These are phyloP conservation scores for Erythrobasidium hasegawianum DNA, from an alignment of 1,284 basidiomycete genomes.

Conservation along the genomic window DNA sequence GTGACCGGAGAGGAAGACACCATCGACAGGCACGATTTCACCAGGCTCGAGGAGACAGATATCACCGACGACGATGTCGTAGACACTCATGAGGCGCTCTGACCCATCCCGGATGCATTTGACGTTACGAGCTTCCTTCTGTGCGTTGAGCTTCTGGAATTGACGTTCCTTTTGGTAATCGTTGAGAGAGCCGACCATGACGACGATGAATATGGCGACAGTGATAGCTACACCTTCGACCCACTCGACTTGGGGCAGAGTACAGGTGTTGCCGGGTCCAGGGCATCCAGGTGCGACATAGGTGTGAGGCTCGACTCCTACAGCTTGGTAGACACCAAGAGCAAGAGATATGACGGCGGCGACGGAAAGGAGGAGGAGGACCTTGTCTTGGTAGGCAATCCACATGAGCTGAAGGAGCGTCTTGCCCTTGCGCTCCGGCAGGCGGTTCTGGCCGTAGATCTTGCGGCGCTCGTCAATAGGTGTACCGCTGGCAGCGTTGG, in stretches of 20 bases:
- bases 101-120: slow-evolving; percentile 83
- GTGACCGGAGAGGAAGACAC: slow-evolving; percentile 86
- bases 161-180: slow-evolving; percentile 98
- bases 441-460: slow-evolving; percentile 77
- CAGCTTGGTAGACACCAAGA: slow-evolving; percentile 88
- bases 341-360: slow-evolving; percentile 90
- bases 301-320: slow-evolving; percentile 63
- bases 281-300: slow-evolving; percentile 52
- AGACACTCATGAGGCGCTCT: slow-evolving; percentile 75
- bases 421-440: slow-evolving; percentile 75
- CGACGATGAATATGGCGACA: slow-evolving; percentile 78
- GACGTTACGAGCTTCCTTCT: slow-evolving; percentile 90
- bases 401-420: slow-evolving; percentile 82
- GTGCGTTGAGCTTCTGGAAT: slow-evolving; percentile 85
- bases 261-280: slow-evolving; percentile 42
- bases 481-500: slow-evolving; percentile 50
- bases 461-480: slow-evolving; percentile 62
- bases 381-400: slow-evolving; percentile 91
- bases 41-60: slow-evolving; percentile 88
- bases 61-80: slow-evolving; percentile 91
- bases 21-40: slow-evolving; percentile 92
- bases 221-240: slow-evolving; percentile 98
- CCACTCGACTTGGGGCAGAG: slow-evolving; percentile 66
- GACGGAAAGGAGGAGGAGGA: slow-evolving; percentile 83
- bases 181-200: slow-evolving; percentile 80